phyloP scores from a whole-genome alignment of 2,329 filamentous ascomycete genomes.

The Thielaviopsis punctulata region DNA sequence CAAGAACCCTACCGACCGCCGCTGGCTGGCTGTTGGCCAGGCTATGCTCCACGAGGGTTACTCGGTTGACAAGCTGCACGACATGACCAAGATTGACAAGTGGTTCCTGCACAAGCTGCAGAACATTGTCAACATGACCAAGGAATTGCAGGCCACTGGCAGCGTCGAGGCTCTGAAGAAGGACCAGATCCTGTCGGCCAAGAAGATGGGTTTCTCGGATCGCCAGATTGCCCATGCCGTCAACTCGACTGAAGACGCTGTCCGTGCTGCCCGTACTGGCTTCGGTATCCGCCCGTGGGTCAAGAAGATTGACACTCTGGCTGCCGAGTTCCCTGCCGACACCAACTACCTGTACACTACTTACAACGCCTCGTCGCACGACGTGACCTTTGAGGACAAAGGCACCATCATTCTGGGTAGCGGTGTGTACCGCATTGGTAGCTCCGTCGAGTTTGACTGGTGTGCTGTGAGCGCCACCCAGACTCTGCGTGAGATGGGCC shows the following conservation, averaged over 20 bases:
- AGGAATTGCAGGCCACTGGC: constrained; percentile 69
- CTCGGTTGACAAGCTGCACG: constrained; percentile 77
- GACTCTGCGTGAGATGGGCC: constrained; percentile 67
- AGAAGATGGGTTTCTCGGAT: constrained; percentile 96
- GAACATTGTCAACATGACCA: constrained; percentile 85
- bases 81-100: constrained; percentile 96
- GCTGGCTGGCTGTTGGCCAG: constrained; percentile 94
- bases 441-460: constrained; percentile 98
- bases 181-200: constrained; percentile 75
- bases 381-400: constrained; percentile 85
- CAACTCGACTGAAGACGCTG: constrained; percentile 72
- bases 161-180: constrained; percentile 72
- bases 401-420: constrained; percentile 79
- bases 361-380: constrained; percentile 88
- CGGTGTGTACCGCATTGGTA: constrained; percentile 94
- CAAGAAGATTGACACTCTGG: constrained; percentile 78
- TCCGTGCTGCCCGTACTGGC: constrained; percentile 65
- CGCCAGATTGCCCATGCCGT: constrained; percentile 82
- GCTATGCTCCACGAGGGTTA: constrained; percentile 97
- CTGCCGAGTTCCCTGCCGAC: constrained; percentile 86
- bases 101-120: constrained; percentile 98
- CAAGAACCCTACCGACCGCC: constrained; percentile 82
- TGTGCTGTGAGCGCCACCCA: constrained; percentile 83
- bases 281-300: constrained; percentile 77
- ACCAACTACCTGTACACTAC: constrained; percentile 97